Conservation (phyloP, 495 filamentous ascomycete genomes). For the Trichocladium uniseriatum region DNA sequence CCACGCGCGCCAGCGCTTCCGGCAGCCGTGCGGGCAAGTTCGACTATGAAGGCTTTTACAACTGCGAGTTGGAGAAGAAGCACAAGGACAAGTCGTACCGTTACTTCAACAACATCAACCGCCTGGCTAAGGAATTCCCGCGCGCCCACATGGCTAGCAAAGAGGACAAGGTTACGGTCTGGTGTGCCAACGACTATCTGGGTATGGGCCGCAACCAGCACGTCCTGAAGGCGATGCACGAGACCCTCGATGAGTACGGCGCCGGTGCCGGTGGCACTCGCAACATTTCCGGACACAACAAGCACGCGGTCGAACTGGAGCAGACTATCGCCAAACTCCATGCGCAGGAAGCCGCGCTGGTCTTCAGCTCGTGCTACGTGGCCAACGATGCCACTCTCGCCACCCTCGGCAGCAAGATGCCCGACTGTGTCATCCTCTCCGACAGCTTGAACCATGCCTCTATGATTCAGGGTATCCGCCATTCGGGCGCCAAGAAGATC, state of each 20-base stretch:
- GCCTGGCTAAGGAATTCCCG: conserved; percentile 90
- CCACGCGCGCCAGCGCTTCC: conserved; percentile 14
- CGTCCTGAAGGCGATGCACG: conserved; percentile 86
- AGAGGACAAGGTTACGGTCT: conserved; percentile 90
- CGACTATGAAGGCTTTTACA: conserved; percentile 86
- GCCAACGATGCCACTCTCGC: conserved; percentile 97
- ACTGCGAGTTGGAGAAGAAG: conserved; percentile 86
- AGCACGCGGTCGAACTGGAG: conserved; percentile 83
- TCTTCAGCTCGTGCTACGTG: conserved; percentile 95
- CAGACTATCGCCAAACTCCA: conserved; percentile 75
- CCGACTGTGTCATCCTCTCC: conserved; percentile 89
- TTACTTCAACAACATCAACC: conserved; percentile 99
- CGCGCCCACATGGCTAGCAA: conserved; percentile 79
- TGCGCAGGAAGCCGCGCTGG: conserved; percentile 83
- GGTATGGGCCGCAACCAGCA: conserved; percentile 91
- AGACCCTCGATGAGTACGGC: conserved; percentile 88
- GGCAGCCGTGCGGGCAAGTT: conserved; percentile 47
- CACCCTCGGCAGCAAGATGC: conserved; percentile 89
- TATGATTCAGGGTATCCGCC: conserved; percentile 98
- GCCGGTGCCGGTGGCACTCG: conserved; percentile 91
- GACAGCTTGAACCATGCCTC: conserved; percentile 96
- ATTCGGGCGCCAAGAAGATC: conserved; percentile 91
- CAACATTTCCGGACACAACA: conserved; percentile 96
- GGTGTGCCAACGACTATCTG: conserved; percentile 98
- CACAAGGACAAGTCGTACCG: conserved; percentile 99